Percentiles rank a stretch among this genome's conserved stretches.
phyloP scores from a whole-genome alignment of 495 filamentous ascomycete genomes.

The Lepidopterella palustris region DNA sequence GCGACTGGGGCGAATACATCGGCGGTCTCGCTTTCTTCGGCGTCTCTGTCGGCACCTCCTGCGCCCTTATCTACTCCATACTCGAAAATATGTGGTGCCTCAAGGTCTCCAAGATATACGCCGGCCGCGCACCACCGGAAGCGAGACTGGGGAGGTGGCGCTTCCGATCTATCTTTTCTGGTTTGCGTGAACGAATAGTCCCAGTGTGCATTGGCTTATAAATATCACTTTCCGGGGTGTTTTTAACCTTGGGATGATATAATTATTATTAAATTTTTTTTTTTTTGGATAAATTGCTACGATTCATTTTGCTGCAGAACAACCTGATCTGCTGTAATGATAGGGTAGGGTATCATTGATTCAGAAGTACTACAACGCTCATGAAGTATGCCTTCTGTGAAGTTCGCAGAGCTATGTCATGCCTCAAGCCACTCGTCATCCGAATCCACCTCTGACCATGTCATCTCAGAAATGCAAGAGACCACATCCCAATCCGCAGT shows the following conservation, averaged over 20 bases:
- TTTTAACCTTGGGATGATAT: constrained; percentile 33
- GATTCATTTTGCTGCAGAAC: no score
- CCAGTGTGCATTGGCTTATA: constrained; percentile 28
- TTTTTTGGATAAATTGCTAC: no score
- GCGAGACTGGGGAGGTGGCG: constrained; percentile 26
- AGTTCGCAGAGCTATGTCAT: no score
- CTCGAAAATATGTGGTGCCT: constrained; percentile 21
- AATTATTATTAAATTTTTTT: no score
- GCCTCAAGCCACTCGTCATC: no score
- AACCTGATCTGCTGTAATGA: no score
- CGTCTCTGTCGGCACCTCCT: constrained; percentile 27
- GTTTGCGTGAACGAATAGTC: constrained; percentile 31
- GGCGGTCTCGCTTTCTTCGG: constrained; percentile 36
- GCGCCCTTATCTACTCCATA: constrained; percentile 30
- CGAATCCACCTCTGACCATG: no score
- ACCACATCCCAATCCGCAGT: no score
- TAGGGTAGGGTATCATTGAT: no score
- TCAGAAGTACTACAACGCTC: no score
- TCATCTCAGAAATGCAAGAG: no score
- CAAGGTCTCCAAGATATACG: constrained; percentile 21
- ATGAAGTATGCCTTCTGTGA: no score
- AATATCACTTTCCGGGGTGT: constrained; percentile 29
- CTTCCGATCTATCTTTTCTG: constrained; percentile 32
- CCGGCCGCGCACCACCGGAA: constrained; percentile 29
- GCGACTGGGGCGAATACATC: constrained; percentile 43